Conservation (phyloP, 176 grass and related monocot species). For the Areca catechu region DNA sequence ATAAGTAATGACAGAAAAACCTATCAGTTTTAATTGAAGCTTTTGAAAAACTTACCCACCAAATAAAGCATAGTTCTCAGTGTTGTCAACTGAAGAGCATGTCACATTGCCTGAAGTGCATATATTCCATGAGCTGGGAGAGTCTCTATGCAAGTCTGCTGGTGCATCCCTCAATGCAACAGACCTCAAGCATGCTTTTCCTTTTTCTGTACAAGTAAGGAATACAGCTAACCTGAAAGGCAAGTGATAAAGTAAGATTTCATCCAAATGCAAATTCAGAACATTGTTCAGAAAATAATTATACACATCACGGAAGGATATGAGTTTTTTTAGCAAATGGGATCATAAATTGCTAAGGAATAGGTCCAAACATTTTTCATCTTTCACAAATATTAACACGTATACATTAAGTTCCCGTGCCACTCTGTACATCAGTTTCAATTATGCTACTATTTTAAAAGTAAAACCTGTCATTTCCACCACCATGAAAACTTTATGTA, state of each 20-base stretch:
- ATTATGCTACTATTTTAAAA: no score
- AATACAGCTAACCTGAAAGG: slow-evolving; percentile 52
- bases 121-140: slow-evolving; percentile 62
- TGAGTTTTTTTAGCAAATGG: no score
- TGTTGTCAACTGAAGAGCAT: slow-evolving; percentile 59
- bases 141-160: slow-evolving; percentile 24
- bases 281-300: no score
- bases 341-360: no score
- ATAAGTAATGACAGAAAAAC: background rate
- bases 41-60: slow-evolving; percentile 58
- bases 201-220: slow-evolving; percentile 67
- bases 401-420: no score
- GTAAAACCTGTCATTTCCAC: no score
- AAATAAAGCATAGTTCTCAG: slow-evolving; percentile 69
- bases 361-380: no score
- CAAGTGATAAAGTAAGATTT: background rate
- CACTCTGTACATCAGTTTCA: no score
- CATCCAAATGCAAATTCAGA: no score
- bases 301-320: no score
- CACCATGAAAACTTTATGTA: no score
- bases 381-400: no score
- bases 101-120: slow-evolving; percentile 48
- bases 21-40: background rate
- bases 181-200: slow-evolving; percentile 59
- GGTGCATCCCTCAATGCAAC: slow-evolving; percentile 30